phyloP scores from a whole-genome alignment of 345 rosid species.

The Salix brachista region DNA sequence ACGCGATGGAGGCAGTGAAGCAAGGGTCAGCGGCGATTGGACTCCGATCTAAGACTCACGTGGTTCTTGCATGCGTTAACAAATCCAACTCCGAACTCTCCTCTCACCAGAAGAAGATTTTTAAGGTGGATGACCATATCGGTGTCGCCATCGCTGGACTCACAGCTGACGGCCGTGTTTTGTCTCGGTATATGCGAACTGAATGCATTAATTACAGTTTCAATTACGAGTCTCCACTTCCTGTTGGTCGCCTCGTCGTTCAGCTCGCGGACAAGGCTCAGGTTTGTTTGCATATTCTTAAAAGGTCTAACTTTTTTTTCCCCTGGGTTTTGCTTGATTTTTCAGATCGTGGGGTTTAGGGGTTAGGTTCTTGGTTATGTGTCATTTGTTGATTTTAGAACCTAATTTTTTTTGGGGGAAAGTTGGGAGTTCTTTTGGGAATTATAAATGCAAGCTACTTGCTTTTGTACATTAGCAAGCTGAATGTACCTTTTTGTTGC shows the following conservation, averaged over 20 bases:
- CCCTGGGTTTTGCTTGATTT: background rate
- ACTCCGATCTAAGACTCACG: slow-evolving; percentile 95
- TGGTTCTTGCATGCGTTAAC: slow-evolving; percentile 85
- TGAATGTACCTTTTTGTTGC: background rate
- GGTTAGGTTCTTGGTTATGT: background rate
- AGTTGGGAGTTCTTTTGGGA: background rate
- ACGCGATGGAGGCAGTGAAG: slow-evolving; percentile 99
- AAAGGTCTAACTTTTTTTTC: background rate
- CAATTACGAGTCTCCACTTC: slow-evolving; percentile 93
- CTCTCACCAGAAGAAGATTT: slow-evolving; percentile 97
- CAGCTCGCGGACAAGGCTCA: slow-evolving; percentile 98
- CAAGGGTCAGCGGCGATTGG: slow-evolving; percentile 99
- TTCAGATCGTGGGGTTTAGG: background rate
- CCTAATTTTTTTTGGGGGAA: background rate
- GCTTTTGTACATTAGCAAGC: background rate
- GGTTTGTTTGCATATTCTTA: slow-evolving; percentile 34
- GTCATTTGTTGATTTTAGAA: background rate
- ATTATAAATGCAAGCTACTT: background rate
- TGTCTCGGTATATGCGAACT: slow-evolving; percentile 91
- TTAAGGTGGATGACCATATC: slow-evolving; percentile 95
- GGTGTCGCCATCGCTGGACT: slow-evolving; percentile 97
- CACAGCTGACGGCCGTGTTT: slow-evolving; percentile 96
- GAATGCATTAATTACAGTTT: slow-evolving; percentile 84
- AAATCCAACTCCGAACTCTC: slow-evolving; percentile 92
- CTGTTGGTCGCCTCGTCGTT: slow-evolving; percentile 92